Conservation (phyloP, 2,329 filamentous ascomycete genomes). For the Grosmannia penicillata region DNA sequence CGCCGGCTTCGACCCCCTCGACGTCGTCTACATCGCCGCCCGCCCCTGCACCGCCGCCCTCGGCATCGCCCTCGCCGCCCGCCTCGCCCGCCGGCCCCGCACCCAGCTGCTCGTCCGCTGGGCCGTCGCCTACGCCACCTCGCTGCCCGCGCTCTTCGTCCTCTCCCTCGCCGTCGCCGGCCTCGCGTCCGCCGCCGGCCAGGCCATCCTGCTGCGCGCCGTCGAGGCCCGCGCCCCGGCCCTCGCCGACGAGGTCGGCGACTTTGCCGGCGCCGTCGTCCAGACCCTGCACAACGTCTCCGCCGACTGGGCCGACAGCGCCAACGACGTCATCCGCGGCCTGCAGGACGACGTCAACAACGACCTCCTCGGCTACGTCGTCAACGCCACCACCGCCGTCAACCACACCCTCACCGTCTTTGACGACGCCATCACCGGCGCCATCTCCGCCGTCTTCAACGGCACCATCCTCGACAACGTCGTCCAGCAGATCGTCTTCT, state of each 20-base stretch:
- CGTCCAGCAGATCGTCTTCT: conserved; percentile 66
- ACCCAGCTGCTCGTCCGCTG: conserved; percentile 64
- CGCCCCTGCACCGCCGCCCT: conserved; percentile 59
- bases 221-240: conserved; percentile 65
- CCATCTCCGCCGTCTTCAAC: conserved; percentile 65
- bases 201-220: conserved; percentile 59
- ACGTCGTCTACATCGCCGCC: conserved; percentile 77
- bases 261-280: conserved; percentile 68
- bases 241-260: conserved; percentile 58
- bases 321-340: conserved; percentile 52
- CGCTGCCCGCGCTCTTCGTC: conserved; percentile 70
- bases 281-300: conserved; percentile 58
- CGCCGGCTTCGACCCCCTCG: conserved; percentile 61
- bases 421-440: conserved; percentile 58
- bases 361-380: conserved; percentile 77
- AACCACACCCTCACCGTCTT: conserved; percentile 79
- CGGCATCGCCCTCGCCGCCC: conserved; percentile 56
- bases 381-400: conserved; percentile 65
- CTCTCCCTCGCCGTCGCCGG: conserved; percentile 71
- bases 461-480: conserved; percentile 67
- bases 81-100: conserved; percentile 19
- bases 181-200: conserved; percentile 68
- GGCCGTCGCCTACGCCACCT: conserved; percentile 78
- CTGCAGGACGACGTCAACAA: conserved; percentile 56
- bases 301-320: conserved; percentile 57